Percentiles rank a stretch among this genome's conserved stretches.
These are phyloP conservation scores for Blastomyces emzantsi DNA, from an alignment of 2,329 filamentous ascomycete species.

Conservation along the genomic window DNA sequence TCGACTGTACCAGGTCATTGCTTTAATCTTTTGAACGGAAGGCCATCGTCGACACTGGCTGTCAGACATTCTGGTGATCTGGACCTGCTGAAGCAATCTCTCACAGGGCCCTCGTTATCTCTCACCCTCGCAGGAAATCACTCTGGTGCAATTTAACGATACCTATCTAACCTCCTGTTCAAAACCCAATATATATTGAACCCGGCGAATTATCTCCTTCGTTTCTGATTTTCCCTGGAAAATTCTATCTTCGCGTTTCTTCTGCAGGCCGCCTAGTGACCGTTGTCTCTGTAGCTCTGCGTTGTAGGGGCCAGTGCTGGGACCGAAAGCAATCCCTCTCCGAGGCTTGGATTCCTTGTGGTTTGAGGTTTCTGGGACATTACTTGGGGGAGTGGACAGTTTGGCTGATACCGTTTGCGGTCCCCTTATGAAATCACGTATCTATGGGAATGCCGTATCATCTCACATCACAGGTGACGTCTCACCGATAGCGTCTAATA, in stretches of 20 bases:
- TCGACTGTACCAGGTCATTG: neutral
- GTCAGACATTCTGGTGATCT: neutral
- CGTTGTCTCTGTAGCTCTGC: neutral
- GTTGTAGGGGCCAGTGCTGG: neutral
- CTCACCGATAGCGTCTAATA: constrained; percentile 35
- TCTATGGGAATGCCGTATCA: constrained; percentile 36
- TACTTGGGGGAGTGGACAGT: constrained; percentile 18
- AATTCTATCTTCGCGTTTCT: neutral
- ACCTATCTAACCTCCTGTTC: neutral
- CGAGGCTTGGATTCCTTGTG: neutral
- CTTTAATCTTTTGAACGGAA: neutral
- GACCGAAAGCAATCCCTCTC: neutral
- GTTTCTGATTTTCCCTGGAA: neutral
- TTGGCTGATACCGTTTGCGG: constrained; percentile 27
- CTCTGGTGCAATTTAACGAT: neutral
- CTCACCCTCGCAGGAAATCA: neutral
- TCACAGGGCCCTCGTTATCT: neutral
- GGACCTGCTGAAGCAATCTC: neutral
- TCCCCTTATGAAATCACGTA: constrained; percentile 35
- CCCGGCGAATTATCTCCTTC: neutral
- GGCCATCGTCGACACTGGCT: constrained; percentile 2
- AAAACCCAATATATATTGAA: neutral
- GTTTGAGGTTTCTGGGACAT: neutral
- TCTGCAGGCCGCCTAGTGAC: neutral
- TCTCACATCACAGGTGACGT: constrained; percentile 33